Percentiles rank a stretch among this genome's conserved stretches.
These are phyloP conservation scores for Zygnema circumcarinatum DNA, from an alignment of 139 green algal genomes.

Conservation along the genomic window DNA sequence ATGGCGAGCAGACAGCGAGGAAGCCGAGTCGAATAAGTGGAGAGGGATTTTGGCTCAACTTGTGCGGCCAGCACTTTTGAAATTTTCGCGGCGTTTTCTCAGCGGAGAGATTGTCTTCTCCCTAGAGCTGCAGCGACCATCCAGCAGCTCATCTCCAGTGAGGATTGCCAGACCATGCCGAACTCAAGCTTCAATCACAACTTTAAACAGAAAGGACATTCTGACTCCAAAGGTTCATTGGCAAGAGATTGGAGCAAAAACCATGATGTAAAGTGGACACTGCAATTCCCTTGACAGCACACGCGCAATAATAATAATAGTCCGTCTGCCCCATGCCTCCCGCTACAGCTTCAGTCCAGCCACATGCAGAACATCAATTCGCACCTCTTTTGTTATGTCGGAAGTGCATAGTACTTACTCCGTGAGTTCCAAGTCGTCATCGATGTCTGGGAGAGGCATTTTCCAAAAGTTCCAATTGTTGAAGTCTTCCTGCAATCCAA, in stretches of 20 bases:
- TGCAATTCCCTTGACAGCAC: not conserved
- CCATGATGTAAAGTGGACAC: not conserved
- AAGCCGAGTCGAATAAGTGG: not conserved
- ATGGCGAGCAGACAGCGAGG: not conserved
- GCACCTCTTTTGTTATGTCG: not conserved
- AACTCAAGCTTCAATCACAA: no score
- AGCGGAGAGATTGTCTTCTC: not conserved
- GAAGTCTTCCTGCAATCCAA: slow-evolving; percentile 51
- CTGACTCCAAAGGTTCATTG: no score
- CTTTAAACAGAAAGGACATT: no score
- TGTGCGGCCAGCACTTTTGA: not conserved
- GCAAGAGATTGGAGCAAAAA: not conserved
- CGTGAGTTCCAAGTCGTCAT: slow-evolving; percentile 24
- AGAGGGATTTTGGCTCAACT: not conserved
- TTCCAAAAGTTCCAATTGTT: slow-evolving; percentile 62
- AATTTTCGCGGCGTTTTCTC: not conserved
- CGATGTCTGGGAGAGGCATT: slow-evolving; percentile 52
- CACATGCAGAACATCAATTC: no score
- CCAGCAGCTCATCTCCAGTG: no score
- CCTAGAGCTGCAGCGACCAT: no score
- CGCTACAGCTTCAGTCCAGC: no score
- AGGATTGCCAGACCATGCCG: no score
- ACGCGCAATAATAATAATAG: not conserved
- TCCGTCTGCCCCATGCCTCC: not conserved
- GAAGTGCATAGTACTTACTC: not conserved